These are phyloP conservation scores for Aethionema arabicum DNA, from an alignment of 345 rosid species.

Conservation along the genomic window DNA sequence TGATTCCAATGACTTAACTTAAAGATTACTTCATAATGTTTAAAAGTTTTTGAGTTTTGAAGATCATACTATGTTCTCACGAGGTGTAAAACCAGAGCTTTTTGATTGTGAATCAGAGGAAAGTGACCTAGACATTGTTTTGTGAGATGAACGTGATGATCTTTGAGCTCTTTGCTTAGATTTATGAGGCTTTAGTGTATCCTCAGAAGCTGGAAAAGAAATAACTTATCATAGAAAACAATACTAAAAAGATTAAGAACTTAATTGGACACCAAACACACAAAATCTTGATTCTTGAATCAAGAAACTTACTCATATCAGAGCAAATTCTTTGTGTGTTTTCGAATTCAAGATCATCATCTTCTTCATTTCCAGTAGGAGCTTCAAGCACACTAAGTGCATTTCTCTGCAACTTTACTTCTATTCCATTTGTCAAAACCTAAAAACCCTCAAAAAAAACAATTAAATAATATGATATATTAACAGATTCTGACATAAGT, in stretches of 20 bases:
- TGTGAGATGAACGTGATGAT: constrained; percentile 57
- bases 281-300: no score
- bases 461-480: constrained; percentile 19
- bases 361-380: constrained; percentile 96
- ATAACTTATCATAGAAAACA: constrained; percentile 35
- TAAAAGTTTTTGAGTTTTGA: neutral
- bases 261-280: constrained; percentile 6
- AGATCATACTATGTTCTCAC: constrained; percentile 53
- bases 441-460: constrained; percentile 22
- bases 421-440: constrained; percentile 98
- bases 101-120: constrained; percentile 70
- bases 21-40: neutral
- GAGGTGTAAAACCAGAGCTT: constrained; percentile 57
- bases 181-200: constrained; percentile 69
- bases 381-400: constrained; percentile 96
- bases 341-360: constrained; percentile 71
- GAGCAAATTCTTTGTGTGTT: constrained; percentile 58
- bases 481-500: constrained; percentile 20
- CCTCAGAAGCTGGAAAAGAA: constrained; percentile 39
- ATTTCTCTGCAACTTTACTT: constrained; percentile 96
- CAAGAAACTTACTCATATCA: constrained; percentile 67
- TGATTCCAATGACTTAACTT: neutral
- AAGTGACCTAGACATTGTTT: constrained; percentile 60
- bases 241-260: neutral
- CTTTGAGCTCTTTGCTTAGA: constrained; percentile 54